phyloP scores from a whole-genome alignment of 192 early-diverging fungal genomes.

The Coemansia pectinata region DNA sequence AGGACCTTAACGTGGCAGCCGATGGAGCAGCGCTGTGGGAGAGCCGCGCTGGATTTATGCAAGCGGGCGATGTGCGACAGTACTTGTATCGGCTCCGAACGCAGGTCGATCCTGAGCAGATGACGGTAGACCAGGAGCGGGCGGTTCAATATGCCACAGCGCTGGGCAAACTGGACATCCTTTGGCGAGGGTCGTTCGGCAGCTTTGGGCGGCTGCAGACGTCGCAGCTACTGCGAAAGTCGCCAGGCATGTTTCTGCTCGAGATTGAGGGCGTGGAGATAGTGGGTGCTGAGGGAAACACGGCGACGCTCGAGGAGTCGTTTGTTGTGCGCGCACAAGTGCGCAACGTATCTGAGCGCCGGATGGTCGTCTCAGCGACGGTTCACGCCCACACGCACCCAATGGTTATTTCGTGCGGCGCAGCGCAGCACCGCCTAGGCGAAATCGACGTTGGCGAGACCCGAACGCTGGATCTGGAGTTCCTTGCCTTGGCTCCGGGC shows the following conservation, averaged over 20 bases:
- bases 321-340: slow-evolving; percentile 31
- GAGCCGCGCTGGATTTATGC: slow-evolving; percentile 26
- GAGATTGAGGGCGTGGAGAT: slow-evolving; percentile 29
- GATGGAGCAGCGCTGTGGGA: slow-evolving; percentile 32
- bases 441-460: slow-evolving; percentile 59
- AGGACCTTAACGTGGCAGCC: slow-evolving; percentile 33
- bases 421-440: slow-evolving; percentile 58
- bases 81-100: slow-evolving; percentile 86
- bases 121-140: slow-evolving; percentile 29
- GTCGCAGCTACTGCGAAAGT: slow-evolving; percentile 84
- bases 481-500: slow-evolving; percentile 81
- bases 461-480: slow-evolving; percentile 69
- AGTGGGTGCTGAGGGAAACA: neutral
- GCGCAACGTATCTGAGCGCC: slow-evolving; percentile 47
- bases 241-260: slow-evolving; percentile 59
- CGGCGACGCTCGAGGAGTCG: slow-evolving; percentile 29
- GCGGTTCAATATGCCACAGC: slow-evolving; percentile 68
- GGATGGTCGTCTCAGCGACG: slow-evolving; percentile 28
- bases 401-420: slow-evolving; percentile 41
- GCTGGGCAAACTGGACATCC: slow-evolving; percentile 91
- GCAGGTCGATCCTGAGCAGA: slow-evolving; percentile 56
- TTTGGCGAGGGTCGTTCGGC: slow-evolving; percentile 91
- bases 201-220: slow-evolving; percentile 91
- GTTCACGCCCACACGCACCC: slow-evolving; percentile 28
- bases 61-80: slow-evolving; percentile 84